Conservation (phyloP, 257 asterid genomes). For the Capsicum rhomboideum region DNA sequence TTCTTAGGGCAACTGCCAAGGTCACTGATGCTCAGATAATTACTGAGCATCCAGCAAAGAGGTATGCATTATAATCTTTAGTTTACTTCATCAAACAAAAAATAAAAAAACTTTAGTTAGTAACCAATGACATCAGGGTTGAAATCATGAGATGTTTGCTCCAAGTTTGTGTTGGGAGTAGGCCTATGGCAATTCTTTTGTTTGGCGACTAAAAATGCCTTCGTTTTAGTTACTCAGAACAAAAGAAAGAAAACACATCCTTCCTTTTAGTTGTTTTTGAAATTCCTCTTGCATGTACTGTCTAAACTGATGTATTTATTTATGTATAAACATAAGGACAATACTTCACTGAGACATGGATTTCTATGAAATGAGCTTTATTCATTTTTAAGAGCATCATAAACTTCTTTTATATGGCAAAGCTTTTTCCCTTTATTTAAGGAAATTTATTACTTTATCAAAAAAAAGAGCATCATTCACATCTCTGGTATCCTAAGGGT, state of each 20-base stretch:
- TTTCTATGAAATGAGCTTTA: neutral
- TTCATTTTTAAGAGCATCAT: neutral
- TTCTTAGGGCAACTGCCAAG: constrained; percentile 65
- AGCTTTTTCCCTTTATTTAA: neutral
- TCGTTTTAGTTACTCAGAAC: neutral
- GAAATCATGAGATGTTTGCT: neutral
- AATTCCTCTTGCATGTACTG: neutral
- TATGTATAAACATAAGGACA: neutral
- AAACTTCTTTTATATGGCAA: neutral
- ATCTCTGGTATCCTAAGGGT: neutral
- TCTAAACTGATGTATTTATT: neutral
- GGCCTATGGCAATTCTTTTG: neutral
- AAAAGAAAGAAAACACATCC: neutral
- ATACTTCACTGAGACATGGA: neutral
- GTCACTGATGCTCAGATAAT: constrained; percentile 82
- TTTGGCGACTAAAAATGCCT: neutral
- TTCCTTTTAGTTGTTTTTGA: neutral
- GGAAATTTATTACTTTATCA: neutral
- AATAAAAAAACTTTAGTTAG: neutral
- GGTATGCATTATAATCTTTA: constrained; percentile 26
- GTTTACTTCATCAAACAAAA: neutral
- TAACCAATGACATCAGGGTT: neutral
- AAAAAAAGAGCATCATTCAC: neutral
- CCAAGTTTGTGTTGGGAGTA: neutral
- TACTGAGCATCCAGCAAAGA: constrained; percentile 63